Conservation (phyloP, 306 rosid species). For the Sindora glabra region DNA sequence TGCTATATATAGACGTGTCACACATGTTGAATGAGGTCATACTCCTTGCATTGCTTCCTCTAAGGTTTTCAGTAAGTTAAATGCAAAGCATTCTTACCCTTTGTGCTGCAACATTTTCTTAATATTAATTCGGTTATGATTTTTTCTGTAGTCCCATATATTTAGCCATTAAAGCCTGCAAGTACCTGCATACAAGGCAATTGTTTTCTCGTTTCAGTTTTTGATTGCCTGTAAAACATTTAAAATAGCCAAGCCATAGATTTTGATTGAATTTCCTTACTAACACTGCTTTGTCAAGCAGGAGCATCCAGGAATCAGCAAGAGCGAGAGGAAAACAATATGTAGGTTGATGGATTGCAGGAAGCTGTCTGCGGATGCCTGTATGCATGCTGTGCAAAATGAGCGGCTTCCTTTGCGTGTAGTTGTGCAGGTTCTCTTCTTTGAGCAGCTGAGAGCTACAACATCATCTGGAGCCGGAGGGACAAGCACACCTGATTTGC, state of each 20-base stretch:
- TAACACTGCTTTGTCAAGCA: slow-evolving; percentile 27
- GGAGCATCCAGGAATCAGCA: slow-evolving; percentile 87
- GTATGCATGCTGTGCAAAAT: slow-evolving; percentile 93
- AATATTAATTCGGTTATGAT: too few relatives aligned
- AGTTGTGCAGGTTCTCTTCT: slow-evolving; percentile 86
- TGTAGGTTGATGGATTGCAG: slow-evolving; percentile 89
- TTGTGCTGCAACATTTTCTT: too few relatives aligned
- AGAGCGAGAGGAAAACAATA: slow-evolving; percentile 77
- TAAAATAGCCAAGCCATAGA: not conserved
- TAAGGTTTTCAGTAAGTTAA: too few relatives aligned
- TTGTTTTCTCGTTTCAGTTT: too few relatives aligned
- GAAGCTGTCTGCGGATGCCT: slow-evolving; percentile 81
- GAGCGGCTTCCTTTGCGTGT: slow-evolving; percentile 86
- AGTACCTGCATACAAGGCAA: too few relatives aligned
- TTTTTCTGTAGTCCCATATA: too few relatives aligned
- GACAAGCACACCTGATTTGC: slow-evolving; percentile 57
- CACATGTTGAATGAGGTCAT: too few relatives aligned
- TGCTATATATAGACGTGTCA: too few relatives aligned
- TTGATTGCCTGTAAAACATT: too few relatives aligned
- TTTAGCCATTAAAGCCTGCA: too few relatives aligned
- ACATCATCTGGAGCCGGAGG: slow-evolving; percentile 54
- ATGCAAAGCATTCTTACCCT: too few relatives aligned
- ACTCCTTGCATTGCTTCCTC: too few relatives aligned
- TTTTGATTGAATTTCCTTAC: not conserved
- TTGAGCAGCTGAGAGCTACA: slow-evolving; percentile 75